Conservation (phyloP, 2,329 filamentous ascomycete species). For the Xylaria sp. region DNA sequence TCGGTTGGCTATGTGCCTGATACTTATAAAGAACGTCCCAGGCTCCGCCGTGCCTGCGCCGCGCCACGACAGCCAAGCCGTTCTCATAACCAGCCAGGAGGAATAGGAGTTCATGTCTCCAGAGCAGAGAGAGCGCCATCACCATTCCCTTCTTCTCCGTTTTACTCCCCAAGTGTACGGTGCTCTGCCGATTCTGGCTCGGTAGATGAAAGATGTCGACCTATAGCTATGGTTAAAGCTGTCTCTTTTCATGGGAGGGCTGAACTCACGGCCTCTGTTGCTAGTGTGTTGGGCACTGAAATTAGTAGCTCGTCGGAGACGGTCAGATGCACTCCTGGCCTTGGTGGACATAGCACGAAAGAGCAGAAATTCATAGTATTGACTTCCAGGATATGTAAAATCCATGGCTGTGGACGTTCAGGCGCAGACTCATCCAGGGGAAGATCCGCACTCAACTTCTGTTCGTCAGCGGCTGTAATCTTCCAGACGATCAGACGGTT, state of each 20-base stretch:
- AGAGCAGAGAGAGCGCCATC: constrained; percentile 79
- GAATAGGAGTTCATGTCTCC: constrained; percentile 61
- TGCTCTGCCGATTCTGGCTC: constrained; percentile 73
- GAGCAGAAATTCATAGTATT: constrained; percentile 97
- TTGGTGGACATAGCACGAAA: constrained; percentile 70
- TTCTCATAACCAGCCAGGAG: constrained; percentile 87
- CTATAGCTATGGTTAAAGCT: constrained; percentile 47
- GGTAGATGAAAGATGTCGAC: constrained; percentile 89
- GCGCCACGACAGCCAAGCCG: constrained; percentile 75
- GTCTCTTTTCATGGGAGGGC: neutral
- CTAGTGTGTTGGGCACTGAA: constrained; percentile 82
- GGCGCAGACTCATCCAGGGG: constrained; percentile 71
- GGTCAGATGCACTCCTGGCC: constrained; percentile 44
- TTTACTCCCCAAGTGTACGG: constrained; percentile 55
- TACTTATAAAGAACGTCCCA: constrained; percentile 70
- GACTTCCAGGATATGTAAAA: constrained; percentile 84
- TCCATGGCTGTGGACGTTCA: constrained; percentile 75
- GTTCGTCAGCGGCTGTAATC: constrained; percentile 69
- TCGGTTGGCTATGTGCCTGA: constrained; percentile 79
- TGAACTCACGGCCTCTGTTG: constrained; percentile 70
- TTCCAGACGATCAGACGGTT: constrained; percentile 89
- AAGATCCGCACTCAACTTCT: constrained; percentile 71
- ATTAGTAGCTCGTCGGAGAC: constrained; percentile 65
- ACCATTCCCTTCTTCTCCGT: constrained; percentile 77
- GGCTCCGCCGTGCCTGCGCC: constrained; percentile 56